phyloP scores from a whole-genome alignment of 495 filamentous ascomycete species.

The Hyaloscypha hepaticicola region DNA sequence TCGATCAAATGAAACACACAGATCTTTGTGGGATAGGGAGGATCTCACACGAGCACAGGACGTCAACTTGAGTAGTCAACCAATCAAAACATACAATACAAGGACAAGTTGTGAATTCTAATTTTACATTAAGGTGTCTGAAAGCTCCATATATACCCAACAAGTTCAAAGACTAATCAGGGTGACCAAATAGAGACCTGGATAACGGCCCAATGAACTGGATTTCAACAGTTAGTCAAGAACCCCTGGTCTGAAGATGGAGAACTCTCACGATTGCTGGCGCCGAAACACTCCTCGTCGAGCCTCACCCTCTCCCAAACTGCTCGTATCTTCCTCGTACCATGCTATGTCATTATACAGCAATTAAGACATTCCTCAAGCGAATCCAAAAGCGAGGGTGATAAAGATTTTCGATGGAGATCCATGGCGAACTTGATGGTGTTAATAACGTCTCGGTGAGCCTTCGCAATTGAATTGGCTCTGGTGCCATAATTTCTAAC shows the following conservation, averaged over 20 bases:
- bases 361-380: no score
- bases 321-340: no score
- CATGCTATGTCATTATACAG: no score
- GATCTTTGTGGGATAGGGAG: not conserved
- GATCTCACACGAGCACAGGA: constrained; percentile 2
- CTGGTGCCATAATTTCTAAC: not conserved
- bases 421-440: no score
- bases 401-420: no score
- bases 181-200: constrained; percentile 1
- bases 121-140: not conserved
- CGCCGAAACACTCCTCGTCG: not conserved
- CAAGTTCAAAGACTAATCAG: not conserved
- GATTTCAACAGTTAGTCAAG: constrained; percentile 1
- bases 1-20: not conserved
- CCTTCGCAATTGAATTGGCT: not conserved
- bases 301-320: no score
- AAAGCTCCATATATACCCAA: not conserved
- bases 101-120: constrained; percentile 2
- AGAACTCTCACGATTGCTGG: constrained; percentile 1
- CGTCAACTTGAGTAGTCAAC: constrained; percentile 1
- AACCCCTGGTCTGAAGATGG: not conserved
- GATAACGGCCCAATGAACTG: not conserved
- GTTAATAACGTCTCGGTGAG: not conserved
- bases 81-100: not conserved
- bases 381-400: no score